A percentile compares a stretch with the other conserved stretches of the same genome.
Evolutionary conservation across 164 flowering plant genomes (phyloP).

Genomic region (Umbellularia californica): DNA sequence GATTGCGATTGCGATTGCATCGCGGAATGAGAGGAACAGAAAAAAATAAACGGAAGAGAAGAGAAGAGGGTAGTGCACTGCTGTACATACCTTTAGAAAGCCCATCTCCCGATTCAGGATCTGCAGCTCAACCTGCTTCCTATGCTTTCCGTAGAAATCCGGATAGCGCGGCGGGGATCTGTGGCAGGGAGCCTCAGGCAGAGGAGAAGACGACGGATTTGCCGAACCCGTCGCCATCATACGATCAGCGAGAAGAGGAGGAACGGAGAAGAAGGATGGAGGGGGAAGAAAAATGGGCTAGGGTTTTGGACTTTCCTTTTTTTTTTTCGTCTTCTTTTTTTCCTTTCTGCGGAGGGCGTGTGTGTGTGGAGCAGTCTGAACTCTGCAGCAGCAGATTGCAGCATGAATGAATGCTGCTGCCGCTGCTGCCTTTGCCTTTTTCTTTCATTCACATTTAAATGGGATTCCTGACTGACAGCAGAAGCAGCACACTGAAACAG

Average conservation of each 20-base stretch:
- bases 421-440: not conserved
- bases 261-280: not conserved
- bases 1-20: not conserved
- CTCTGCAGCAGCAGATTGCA: not conserved
- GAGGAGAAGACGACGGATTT: conserved; percentile 18
- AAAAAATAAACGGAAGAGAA: not conserved
- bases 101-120: conserved; percentile 71
- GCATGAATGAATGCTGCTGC: not conserved
- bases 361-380: not conserved
- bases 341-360: not conserved
- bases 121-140: conserved; percentile 56
- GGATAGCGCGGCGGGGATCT: conserved; percentile 77
- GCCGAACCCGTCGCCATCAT: conserved; percentile 3
- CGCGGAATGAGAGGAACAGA: not conserved
- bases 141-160: conserved; percentile 71
- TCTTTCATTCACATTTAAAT: not conserved
- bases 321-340: too few relatives aligned
- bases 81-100: conserved; percentile 49
- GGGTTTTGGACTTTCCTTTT: not conserved
- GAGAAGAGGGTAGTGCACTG: not conserved
- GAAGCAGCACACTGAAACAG: too few relatives aligned
- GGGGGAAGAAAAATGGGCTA: not conserved
- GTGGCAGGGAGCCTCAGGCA: conserved; percentile 63
- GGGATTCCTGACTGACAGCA: not conserved
- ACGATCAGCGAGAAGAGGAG: not conserved